Evolutionary conservation across 2,329 filamentous ascomycete genomes (phyloP).

Genomic region (Claviceps sp.): DNA sequence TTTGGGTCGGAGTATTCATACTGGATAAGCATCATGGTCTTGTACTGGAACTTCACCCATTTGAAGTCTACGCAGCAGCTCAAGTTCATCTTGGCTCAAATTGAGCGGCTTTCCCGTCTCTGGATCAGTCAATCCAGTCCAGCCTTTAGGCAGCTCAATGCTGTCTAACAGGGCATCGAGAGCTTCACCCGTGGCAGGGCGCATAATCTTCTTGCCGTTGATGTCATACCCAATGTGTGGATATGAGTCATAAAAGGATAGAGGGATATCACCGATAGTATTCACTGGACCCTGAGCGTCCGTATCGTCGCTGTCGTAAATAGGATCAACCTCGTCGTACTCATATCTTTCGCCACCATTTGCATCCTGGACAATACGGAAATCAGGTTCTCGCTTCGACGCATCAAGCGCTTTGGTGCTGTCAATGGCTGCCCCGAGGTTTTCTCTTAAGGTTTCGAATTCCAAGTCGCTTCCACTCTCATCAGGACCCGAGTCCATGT

Average conservation of each 20-base stretch:
- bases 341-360: slow-evolving; percentile 85
- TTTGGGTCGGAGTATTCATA: slow-evolving; percentile 22
- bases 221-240: slow-evolving; percentile 98
- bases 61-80: slow-evolving; percentile 77
- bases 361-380: slow-evolving; percentile 58
- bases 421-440: not conserved
- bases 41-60: slow-evolving; percentile 79
- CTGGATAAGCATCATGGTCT: slow-evolving; percentile 84
- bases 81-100: slow-evolving; percentile 74
- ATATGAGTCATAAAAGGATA: slow-evolving; percentile 94
- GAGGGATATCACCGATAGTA: slow-evolving; percentile 88
- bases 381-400: not conserved
- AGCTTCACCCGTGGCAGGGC: slow-evolving; percentile 85
- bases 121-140: slow-evolving; percentile 91
- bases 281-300: slow-evolving; percentile 69
- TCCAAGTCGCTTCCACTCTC: slow-evolving; percentile 1
- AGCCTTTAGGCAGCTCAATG: slow-evolving; percentile 93
- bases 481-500: slow-evolving; percentile 8
- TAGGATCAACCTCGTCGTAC: slow-evolving; percentile 85
- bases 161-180: slow-evolving; percentile 88
- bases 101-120: slow-evolving; percentile 86
- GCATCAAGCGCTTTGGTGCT: not conserved
- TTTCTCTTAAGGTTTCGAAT: slow-evolving; percentile 23
- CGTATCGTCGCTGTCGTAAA: slow-evolving; percentile 92
- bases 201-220: slow-evolving; percentile 95